Evolutionary conservation across 768 basidiomycete genomes (phyloP), one percentile per base, ranked within the genome.

Genomic region (Leccinum boreale): DNA sequence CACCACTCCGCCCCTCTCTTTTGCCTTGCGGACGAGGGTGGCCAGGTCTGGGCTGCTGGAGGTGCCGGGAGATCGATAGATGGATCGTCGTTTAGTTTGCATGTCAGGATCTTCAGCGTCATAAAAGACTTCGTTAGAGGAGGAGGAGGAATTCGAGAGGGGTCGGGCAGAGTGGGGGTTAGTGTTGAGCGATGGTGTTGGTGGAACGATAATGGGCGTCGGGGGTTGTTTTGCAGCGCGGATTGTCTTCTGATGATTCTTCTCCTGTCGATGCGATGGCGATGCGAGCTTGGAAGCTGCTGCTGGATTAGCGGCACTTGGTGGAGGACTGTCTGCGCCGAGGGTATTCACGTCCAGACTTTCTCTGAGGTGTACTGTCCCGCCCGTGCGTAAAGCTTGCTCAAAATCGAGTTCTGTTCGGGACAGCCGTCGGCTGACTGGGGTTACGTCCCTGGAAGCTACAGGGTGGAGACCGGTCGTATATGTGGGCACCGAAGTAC

Each of bases 11-110:
- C 84, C 84, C 51, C 81, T 77, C 65, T 88, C 89, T 73, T 87
- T 92, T 15, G 90, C 88, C 74, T 94, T 94, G 60, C 87, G 81
- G 53, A 94, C 72, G 53, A 97, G 79, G 10, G 92, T 94, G 4
- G 92, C 92, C 21, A 97, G 79, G 73, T 98, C 94, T 26, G 94
- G 95, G 68, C 89, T 93, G 65, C 90, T 92, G 33, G 93, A 89
- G 8, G 92, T 95, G 45, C 93, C 94, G 11, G 90, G 81, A 19
- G 90, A 88, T 57, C 94, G 81, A 70, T 94, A 94, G 77, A 97
- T 84, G 61, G 89, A 91, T 51, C 92, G 83, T 47, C 92, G 82
- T 70, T 90, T 90, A 8, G 82, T 84, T 65, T 87, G 85, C 66
- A 83, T 80, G 64, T 88, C 87, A 10, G 72, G 65, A 68, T 89